Percentiles rank a stretch among this genome's conserved stretches.
phyloP scores from a whole-genome alignment of 176 grass and related monocot genomes.

The Carex parvula region DNA sequence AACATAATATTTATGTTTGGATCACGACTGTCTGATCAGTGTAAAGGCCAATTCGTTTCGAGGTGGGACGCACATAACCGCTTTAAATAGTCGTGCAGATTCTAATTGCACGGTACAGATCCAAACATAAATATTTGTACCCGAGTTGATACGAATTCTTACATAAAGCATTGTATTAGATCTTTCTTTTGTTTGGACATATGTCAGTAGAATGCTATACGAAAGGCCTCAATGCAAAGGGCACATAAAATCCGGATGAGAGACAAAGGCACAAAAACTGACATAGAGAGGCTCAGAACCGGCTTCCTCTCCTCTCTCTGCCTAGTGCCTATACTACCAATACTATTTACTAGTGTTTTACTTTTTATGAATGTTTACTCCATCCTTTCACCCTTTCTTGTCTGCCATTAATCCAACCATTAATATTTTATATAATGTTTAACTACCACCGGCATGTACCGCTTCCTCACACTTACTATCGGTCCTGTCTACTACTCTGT shows the following conservation, averaged over 20 bases:
- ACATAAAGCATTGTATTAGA: too few species aligned
- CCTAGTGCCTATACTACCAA: neutral
- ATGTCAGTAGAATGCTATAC: neutral
- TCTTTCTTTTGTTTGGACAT: neutral
- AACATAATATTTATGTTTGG: too few species aligned
- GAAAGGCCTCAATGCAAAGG: neutral
- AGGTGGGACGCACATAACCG: too few species aligned
- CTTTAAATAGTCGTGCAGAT: too few species aligned
- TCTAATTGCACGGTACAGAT: too few species aligned
- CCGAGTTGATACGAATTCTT: too few species aligned
- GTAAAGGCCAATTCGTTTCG: too few species aligned
- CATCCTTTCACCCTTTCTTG: slow-evolving; percentile 34
- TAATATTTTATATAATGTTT: slow-evolving; percentile 22
- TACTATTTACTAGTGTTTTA: slow-evolving; percentile 7
- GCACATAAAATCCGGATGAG: neutral
- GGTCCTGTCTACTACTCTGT: neutral
- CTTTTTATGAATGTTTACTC: neutral
- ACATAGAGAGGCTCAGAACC: neutral
- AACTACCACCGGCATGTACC: slow-evolving; percentile 19
- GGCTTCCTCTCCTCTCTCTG: neutral
- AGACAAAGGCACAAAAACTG: slow-evolving; percentile 4
- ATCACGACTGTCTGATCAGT: too few species aligned
- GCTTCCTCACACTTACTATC: neutral
- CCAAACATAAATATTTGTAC: too few species aligned
- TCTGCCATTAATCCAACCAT: slow-evolving; percentile 50